A percentile compares a stretch with the other conserved stretches of the same genome.
phyloP scores from a whole-genome alignment of 129 eudicot genomes.

The Lonicera japonica region DNA sequence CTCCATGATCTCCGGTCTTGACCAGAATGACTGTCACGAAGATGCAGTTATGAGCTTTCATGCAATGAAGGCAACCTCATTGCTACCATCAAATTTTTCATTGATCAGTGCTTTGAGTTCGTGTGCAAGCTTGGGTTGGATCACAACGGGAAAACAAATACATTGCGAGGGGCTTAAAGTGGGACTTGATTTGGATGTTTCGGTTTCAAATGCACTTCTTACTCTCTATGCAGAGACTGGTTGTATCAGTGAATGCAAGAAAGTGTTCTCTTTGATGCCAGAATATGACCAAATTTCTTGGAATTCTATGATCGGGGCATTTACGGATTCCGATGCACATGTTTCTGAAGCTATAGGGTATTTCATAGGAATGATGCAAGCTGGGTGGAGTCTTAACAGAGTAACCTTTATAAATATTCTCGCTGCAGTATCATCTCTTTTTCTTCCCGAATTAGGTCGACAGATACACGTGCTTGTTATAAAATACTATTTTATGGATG shows the following conservation, averaged over 20 bases:
- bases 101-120: conserved; percentile 81
- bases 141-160: conserved; percentile 58
- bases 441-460: conserved; percentile 32
- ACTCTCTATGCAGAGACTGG: conserved; percentile 60
- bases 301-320: conserved; percentile 79
- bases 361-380: conserved; percentile 62
- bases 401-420: conserved; percentile 72
- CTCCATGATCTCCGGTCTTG: conserved; percentile 68
- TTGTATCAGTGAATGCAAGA: conserved; percentile 47
- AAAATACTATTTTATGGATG: conserved; percentile 35
- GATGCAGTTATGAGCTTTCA: conserved; percentile 51
- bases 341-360: conserved; percentile 41
- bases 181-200: conserved; percentile 78
- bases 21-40: conserved; percentile 54
- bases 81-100: conserved; percentile 52
- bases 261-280: conserved; percentile 55
- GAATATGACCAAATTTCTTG: conserved; percentile 78
- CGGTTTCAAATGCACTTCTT: conserved; percentile 81
- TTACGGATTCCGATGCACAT: conserved; percentile 37
- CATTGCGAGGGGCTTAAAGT: conserved; percentile 66
- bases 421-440: conserved; percentile 56
- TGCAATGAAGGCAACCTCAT: conserved; percentile 50
- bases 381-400: conserved; percentile 48
- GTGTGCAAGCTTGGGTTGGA: conserved; percentile 65
- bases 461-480: conserved; percentile 63